Base-by-base conservation (phyloP, 164 flowering plant species). In the Warburgia ugandensis region DNA sequence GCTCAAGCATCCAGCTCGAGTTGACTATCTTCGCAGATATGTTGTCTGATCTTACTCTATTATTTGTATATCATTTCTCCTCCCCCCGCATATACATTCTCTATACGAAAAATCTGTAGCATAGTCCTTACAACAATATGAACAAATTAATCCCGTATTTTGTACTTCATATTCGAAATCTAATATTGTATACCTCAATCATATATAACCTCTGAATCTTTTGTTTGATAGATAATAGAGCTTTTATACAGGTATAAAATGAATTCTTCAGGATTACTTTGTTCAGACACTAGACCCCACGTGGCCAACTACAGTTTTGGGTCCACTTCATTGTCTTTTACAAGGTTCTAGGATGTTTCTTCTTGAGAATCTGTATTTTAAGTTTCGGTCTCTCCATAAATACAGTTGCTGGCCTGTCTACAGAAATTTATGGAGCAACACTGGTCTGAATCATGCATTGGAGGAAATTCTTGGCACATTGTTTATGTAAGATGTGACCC, bases 1-100 rank as follows among this genome's bases (percentile, higher is more conserved):
- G 76, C 94, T 92, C 54, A 88, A 92, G 76, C 94, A 85, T 69
- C 95, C 95, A 11, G 68, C 96, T 56, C 74, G 96, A 63, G 79
- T 86, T 26, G 90, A 87, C 56, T 92, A 85, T 65, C 90, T 92
- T 59, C 88, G 87, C 48, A 72, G 67, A 45, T 75, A 82, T 40
- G 45, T 82, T 22, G 66, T 58, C 57, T 82, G 55, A 79, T 47
- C 48, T 27, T 7, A 6, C 6, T 27, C 8, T 6, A 5, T 25
- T 20, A 36, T 17, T 2, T 50, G 29, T 21, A 35, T 50, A 33
- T 22, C 39, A 22, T 31, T 22, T 10, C n/a, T 13, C 39, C 37
- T 19, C 27, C 14, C 26, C 22, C 12, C 14, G 9, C 22, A 39
- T 42, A 19, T 38, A 21, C 13, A 19, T 42, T 9, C 12, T 42